Evolutionary conservation across 176 grass and related monocot genomes (phyloP), one percentile per base, ranked within the genome.

Genomic region (Oryza punctata): DNA sequence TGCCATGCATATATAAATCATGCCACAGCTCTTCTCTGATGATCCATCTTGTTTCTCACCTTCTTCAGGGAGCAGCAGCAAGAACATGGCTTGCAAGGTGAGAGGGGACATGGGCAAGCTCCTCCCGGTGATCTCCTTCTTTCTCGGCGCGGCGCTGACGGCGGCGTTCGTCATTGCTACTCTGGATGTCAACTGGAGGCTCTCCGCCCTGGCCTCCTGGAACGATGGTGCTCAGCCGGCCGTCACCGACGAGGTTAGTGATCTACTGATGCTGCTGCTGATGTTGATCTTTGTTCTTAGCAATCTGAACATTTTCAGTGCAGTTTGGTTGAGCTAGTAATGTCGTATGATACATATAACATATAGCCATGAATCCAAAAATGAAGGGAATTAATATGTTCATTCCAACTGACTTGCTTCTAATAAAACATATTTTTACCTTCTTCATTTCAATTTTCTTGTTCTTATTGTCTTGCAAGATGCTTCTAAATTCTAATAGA

Each of bases 81-180:
- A 45, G 67, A 74, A 40, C 60, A 90, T 77, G 84, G 84, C 61
- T 54, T 78, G 6, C 74, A 86, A 82, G 44, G 37, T n/a, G 67
- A 86, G 46, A 73, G 83, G 46, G 21, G 88, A 82, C 78, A 67
- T 13, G 67, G 27, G 16, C 59, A 90, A 72, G 59, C 73, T 71
- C 67, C 79, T 90, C 12, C 88, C 83, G 12, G 60, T 82, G 54
- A 73, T 72, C 67, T 28, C 84, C 67, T 86, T 90, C 83, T 67
- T 90, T 74, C 73, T 90, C 12, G 88, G 88, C 46, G 73, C 79
- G 5, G 79, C 60, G 1, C 13, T 86, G n/a, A 82, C 68, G 37
- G 73, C 37, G 16, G 78, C 79, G 4, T 16, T 86, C 26, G 27
- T 78, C 88, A 70, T 76, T 50, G 78, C 79, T 11, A 47, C 84